Evolutionary conservation across 2,329 filamentous ascomycete species (phyloP), one percentile per base, ranked within the genome.

Genomic region (Westerdykella ornata): DNA sequence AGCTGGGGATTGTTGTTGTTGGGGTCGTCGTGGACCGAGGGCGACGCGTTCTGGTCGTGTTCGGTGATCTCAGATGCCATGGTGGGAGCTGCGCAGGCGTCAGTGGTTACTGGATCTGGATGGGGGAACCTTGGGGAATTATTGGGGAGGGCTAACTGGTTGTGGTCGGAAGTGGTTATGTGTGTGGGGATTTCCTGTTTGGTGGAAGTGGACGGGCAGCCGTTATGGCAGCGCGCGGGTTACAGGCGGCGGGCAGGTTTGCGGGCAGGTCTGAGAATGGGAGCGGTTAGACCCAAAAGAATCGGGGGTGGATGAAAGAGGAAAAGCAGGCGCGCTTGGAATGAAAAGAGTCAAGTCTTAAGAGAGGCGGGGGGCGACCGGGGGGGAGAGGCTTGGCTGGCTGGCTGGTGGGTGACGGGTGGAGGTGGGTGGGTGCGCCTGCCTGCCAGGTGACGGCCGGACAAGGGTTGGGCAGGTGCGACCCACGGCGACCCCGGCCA

Each of bases 1-100:
- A 66, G 59, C 30, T 57, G 53, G 55, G 63, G 65, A 56, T 77
- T 83, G 54, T 75, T 81, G 68, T 84, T 85, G 57, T 80, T 53
- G 56, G 69, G 66, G 54, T 76, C 72, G 59, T 74, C 71, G 54
- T 72, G 68, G 55, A 71, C 68, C 46, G 69, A 68, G 43, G 70
- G 70, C 57, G 70, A 72, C 59, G 66, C 67, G 62, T 71, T 68
- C 57, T 70, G 70, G 54, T 74, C 71, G 60, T 73, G 70, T 49
- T 73, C 68, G 59, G 70, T 70, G 63, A 74, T 72, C 53, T 71
- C 68, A 44, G 59, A 66, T 56, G 68, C 65, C 67, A 70, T 71
- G 51, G 51, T 64, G 53, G 50, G 43, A 33, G 30, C 30, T 33
- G 30, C 13, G 22, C 2, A 8, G 30, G 33, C 33, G 38, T 34